Percentiles rank a stretch among this genome's conserved stretches.
These are phyloP conservation scores for Fusarium clavum DNA, from an alignment of 2,329 filamentous ascomycete species.

Conservation along the genomic window DNA sequence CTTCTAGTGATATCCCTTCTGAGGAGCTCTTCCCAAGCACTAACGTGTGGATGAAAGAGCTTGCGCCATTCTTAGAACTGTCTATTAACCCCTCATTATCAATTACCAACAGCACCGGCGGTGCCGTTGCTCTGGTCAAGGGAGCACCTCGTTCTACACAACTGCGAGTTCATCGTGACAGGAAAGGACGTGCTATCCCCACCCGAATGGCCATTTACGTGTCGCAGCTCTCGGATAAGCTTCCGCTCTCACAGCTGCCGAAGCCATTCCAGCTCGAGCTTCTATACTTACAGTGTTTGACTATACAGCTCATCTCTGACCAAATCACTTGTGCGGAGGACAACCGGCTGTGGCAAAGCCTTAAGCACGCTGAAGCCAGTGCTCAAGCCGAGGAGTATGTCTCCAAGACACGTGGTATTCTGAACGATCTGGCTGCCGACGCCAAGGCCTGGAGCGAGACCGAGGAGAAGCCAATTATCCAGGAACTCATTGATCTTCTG, in stretches of 20 bases:
- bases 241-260: slow-evolving; percentile 56
- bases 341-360: slow-evolving; percentile 60
- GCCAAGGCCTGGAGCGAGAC: slow-evolving; percentile 55
- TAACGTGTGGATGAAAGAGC: slow-evolving; percentile 72
- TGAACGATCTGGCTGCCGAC: slow-evolving; percentile 51
- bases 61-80: slow-evolving; percentile 65
- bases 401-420: slow-evolving; percentile 53
- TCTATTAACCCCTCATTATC: slow-evolving; percentile 73
- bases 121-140: slow-evolving; percentile 73
- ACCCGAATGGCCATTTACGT: slow-evolving; percentile 81
- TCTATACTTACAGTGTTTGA: slow-evolving; percentile 63
- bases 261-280: slow-evolving; percentile 60
- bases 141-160: slow-evolving; percentile 38
- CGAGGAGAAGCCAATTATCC: slow-evolving; percentile 53
- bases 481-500: slow-evolving; percentile 58
- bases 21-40: slow-evolving; percentile 71
- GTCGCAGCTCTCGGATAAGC: slow-evolving; percentile 64
- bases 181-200: slow-evolving; percentile 76
- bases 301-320: slow-evolving; percentile 64
- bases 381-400: slow-evolving; percentile 59
- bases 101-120: slow-evolving; percentile 78
- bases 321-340: slow-evolving; percentile 61
- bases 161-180: slow-evolving; percentile 66
- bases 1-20: slow-evolving; percentile 44
- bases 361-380: slow-evolving; percentile 52